These are phyloP conservation scores for Alternaria conjuncta DNA, from an alignment of 2,329 filamentous ascomycete species.

Conservation along the genomic window DNA sequence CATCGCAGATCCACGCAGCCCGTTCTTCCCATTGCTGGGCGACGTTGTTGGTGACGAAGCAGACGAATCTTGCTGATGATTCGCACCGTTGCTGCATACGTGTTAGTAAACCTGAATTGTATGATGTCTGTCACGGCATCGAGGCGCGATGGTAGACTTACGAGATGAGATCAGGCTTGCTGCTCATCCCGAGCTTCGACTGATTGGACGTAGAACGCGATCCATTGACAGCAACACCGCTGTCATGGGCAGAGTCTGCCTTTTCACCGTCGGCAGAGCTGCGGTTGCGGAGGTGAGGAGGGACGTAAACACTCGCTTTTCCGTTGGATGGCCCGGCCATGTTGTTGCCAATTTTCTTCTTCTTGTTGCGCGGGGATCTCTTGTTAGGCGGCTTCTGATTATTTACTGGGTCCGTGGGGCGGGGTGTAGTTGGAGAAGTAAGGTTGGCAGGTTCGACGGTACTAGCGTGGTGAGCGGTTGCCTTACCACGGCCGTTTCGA, in stretches of 20 bases:
- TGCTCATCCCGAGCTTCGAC: conserved; percentile 2
- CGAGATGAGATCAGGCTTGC: conserved; percentile 7
- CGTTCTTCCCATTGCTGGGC: neutral
- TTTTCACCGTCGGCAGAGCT: neutral
- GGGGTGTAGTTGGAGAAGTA: neutral
- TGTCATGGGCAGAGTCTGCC: conserved; percentile 5
- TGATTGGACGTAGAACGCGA: conserved; percentile 10
- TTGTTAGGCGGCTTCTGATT: neutral
- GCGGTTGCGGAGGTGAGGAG: conserved; percentile 34
- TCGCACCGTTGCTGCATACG: neutral
- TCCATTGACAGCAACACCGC: neutral
- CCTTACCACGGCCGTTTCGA: conserved; percentile 6
- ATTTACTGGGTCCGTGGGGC: neutral
- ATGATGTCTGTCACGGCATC: neutral
- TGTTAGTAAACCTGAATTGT: neutral
- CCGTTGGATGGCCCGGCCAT: conserved; percentile 9
- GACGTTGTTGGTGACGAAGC: conserved; percentile 6
- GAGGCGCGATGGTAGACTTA: conserved; percentile 11
- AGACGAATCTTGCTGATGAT: neutral
- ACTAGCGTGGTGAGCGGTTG: neutral
- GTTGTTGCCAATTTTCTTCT: neutral
- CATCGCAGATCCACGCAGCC: conserved; percentile 15
- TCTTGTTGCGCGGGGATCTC: neutral
- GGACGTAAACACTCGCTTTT: conserved; percentile 21
- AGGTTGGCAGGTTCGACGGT: neutral